These are phyloP conservation scores for Aspergillus aculeatus DNA, from an alignment of 2,329 filamentous ascomycete species.

Conservation along the genomic window DNA sequence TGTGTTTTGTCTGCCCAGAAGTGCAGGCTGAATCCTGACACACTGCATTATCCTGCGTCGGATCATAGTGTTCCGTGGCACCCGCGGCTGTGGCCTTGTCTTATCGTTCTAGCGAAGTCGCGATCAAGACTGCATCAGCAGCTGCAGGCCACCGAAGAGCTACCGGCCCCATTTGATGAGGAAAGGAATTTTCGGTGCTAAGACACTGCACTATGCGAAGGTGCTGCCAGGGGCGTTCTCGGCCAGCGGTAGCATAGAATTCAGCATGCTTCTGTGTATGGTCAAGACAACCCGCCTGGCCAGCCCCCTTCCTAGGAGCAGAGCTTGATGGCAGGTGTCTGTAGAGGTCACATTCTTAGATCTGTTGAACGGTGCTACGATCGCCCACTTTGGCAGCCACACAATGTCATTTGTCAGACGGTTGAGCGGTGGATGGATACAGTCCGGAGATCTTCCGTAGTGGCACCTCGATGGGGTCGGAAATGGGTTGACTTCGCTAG, in stretches of 20 bases:
- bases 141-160: background rate
- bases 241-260: background rate
- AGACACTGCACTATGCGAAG: background rate
- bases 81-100: background rate
- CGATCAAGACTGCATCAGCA: background rate
- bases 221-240: background rate
- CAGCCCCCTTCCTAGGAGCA: background rate
- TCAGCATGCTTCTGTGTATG: background rate
- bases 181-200: too few relatives aligned
- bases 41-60: background rate
- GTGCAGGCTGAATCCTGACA: background rate
- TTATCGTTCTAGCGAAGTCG: background rate
- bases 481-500: background rate
- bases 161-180: background rate
- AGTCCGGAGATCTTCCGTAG: conserved; percentile 3
- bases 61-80: conserved; percentile 8
- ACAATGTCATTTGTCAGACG: background rate
- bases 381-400: background rate
- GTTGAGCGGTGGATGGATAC: background rate
- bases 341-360: background rate
- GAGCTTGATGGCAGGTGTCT: background rate
- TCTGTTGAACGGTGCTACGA: background rate
- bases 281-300: background rate
- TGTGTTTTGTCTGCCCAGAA: background rate
- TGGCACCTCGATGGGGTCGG: background rate